Conservation (phyloP, 306 rosid genomes). For the Prunus mongolica region DNA sequence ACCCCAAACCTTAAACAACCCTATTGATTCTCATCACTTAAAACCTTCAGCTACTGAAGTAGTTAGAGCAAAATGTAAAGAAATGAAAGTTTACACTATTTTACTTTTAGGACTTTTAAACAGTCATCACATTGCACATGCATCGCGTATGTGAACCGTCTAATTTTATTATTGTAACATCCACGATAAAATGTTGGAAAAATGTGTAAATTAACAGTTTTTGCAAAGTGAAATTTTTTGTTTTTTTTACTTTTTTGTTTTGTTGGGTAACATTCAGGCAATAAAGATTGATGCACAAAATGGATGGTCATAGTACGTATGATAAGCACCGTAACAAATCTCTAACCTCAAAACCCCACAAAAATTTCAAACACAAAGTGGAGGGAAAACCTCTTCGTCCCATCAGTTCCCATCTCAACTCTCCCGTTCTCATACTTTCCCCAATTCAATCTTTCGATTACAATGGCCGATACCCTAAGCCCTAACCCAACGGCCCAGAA, state of each 20-base stretch:
- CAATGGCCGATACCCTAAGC: conserved; percentile 70
- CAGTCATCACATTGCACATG: background rate
- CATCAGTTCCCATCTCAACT: background rate
- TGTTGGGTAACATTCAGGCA: background rate
- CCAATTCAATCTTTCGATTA: background rate
- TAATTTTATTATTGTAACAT: background rate
- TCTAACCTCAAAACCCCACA: background rate
- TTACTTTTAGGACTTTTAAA: background rate
- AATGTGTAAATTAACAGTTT: background rate
- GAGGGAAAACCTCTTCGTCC: conserved; percentile 53
- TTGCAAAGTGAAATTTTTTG: background rate
- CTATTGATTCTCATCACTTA: no score
- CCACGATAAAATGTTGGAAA: background rate
- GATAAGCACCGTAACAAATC: background rate
- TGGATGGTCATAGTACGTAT: background rate
- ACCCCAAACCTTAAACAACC: no score
- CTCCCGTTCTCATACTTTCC: background rate
- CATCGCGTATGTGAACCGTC: background rate
- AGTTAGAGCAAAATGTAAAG: no score
- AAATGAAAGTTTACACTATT: background rate
- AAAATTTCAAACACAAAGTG: conserved; percentile 26
- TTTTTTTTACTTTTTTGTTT: no score
- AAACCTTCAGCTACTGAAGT: no score
- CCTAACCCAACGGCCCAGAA: conserved; percentile 42
- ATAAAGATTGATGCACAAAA: background rate